Evolutionary conservation across 768 basidiomycete genomes (phyloP), one percentile per base, ranked within the genome.

Genomic region (Russula compacta): DNA sequence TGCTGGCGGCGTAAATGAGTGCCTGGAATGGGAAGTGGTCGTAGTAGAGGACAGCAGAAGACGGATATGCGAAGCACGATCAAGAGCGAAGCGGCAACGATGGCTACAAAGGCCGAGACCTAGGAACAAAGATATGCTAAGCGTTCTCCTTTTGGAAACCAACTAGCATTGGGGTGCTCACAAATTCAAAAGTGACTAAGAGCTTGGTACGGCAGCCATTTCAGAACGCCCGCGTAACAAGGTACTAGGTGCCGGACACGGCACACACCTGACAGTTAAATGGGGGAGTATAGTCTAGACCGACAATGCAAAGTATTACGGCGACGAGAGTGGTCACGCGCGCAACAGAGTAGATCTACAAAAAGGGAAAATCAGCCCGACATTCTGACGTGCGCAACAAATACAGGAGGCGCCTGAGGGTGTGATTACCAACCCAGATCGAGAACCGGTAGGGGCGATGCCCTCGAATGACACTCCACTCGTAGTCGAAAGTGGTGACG

Each of bases 61-160:
- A 55, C 59, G n/a, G 42, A 60, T 53, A 60, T 43, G 53, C 59
- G 59, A 40, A 60, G 47, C n/a, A 60, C 38, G 29, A 60, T 55
- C 46, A 60, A 52, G 14, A 55, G 32, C 3, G 46, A 42, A 10
- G 59, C 46, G 6, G 32, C 11, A 4, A 38, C 24, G 15, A 51
- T 46, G 4, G 40, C 33, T 9, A 38, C 6, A 7, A 52, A 58
- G 9, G 49, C 60, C 15, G 52, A 58, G 7, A 58, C 19, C 60
- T 56, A 58, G 32, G 15, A 8, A 29, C 24, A 1, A 10, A 29
- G 38, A 4, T 32, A 35, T 14, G 33, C 3, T 36, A 4, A 21
- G 19, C 12, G 10, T 6, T 5, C 17, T 48, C 36, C 17, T 5
- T 35, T 44, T 15, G 44, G 15, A 17, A 6, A 6, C 7, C 10